Percentiles rank a stretch among this genome's conserved stretches.
phyloP scores from a whole-genome alignment of 768 basidiomycete genomes.

The Myochromella boudieri region DNA sequence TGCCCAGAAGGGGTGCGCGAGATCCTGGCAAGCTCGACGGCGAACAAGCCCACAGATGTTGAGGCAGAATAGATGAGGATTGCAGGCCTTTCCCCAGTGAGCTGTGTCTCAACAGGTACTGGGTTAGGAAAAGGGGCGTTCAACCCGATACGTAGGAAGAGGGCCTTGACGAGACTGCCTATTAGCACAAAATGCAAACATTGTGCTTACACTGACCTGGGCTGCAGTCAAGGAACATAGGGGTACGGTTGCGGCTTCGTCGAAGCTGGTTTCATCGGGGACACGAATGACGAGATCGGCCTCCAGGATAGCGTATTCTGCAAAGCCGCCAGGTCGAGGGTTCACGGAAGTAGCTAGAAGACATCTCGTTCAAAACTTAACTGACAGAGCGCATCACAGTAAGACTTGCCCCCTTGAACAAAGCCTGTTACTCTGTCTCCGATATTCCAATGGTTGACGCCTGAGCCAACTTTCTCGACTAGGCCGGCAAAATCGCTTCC shows the following conservation, averaged over 20 bases:
- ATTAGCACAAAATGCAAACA: too few relatives aligned
- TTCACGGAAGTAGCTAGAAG: constrained; percentile 30
- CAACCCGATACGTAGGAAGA: constrained; percentile 31
- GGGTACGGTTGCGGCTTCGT: constrained; percentile 32
- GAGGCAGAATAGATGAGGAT: constrained; percentile 33
- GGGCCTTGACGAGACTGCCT: too few relatives aligned
- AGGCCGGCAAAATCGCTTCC: constrained; percentile 36
- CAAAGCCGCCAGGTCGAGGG: constrained; percentile 32
- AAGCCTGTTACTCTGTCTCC: constrained; percentile 34
- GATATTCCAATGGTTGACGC: constrained; percentile 26
- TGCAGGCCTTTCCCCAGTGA: constrained; percentile 20
- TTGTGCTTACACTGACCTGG: constrained; percentile 19
- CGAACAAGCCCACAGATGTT: constrained; percentile 33
- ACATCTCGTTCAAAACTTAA: too few relatives aligned
- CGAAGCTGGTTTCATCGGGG: constrained; percentile 25
- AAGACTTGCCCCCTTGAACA: constrained; percentile 30
- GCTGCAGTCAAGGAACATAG: constrained; percentile 33
- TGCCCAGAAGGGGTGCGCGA: constrained; percentile 22
- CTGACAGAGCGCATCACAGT: not conserved
- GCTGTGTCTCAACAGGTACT: constrained; percentile 14
- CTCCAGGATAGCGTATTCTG: constrained; percentile 33
- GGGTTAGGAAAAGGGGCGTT: constrained; percentile 27
- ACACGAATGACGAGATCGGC: constrained; percentile 30
- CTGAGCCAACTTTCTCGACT: constrained; percentile 28
- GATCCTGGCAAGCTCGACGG: constrained; percentile 26